phyloP scores from a whole-genome alignment of 208 protist genomes.

The Trypanosoma melophagium region DNA sequence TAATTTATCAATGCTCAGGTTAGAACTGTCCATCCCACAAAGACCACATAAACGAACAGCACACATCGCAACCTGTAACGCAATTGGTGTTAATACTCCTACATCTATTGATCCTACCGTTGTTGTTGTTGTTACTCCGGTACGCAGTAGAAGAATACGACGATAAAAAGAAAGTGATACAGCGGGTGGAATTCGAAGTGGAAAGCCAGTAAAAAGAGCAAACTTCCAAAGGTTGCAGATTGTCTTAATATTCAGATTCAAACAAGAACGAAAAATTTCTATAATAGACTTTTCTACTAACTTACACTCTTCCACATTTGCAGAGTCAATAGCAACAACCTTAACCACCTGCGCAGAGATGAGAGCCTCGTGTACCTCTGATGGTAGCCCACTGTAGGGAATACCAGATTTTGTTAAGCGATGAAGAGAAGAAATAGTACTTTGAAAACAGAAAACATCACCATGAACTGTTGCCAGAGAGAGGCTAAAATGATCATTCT shows the following conservation, averaged over 20 bases:
- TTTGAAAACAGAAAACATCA: slow-evolving; percentile 11
- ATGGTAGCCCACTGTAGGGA: slow-evolving; percentile 6
- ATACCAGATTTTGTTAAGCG: slow-evolving; percentile 8
- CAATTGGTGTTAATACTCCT: background rate
- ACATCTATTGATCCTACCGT: background rate
- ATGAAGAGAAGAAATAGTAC: slow-evolving; percentile 10
- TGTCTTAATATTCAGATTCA: slow-evolving; percentile 14
- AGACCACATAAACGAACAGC: slow-evolving; percentile 9
- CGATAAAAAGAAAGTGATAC: slow-evolving; percentile 1
- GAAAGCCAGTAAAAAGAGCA: slow-evolving; percentile 29
- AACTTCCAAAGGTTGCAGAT: slow-evolving; percentile 27
- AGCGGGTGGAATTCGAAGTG: background rate
- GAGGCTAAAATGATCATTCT: slow-evolving; percentile 17
- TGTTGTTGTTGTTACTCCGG: background rate
- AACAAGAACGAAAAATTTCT: slow-evolving; percentile 5
- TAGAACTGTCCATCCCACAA: slow-evolving; percentile 1
- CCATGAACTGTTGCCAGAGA: slow-evolving; percentile 11
- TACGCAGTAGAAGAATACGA: slow-evolving; percentile 11
- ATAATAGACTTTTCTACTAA: background rate
- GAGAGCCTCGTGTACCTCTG: slow-evolving; percentile 13
- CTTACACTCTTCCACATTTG: background rate
- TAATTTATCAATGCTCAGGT: background rate
- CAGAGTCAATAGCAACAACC: slow-evolving; percentile 8
- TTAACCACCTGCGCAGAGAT: slow-evolving; percentile 20
- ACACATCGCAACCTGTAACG: slow-evolving; percentile 15